Percentiles rank a stretch among this genome's conserved stretches.
Conservation (phyloP, 208 protist species). For the Endotrypanum monterogeii region DNA sequence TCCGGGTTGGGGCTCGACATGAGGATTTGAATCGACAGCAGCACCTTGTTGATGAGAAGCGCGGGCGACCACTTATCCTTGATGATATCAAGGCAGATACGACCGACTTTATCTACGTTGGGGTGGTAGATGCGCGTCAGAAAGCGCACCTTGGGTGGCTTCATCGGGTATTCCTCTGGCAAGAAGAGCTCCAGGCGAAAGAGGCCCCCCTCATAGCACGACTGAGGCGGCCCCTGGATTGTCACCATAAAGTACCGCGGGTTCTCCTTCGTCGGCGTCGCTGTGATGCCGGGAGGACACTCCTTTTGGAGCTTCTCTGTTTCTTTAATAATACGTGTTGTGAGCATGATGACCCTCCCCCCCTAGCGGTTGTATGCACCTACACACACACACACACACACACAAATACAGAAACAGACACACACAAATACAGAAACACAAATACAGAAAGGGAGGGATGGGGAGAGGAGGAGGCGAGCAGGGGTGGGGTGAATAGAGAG, state of each 20-base stretch:
- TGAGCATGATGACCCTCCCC: conserved; percentile 43
- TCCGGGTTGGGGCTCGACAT: conserved; percentile 99
- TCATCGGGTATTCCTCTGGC: conserved; percentile 94
- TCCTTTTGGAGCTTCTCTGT: conserved; percentile 92
- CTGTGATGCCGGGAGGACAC: conserved; percentile 85
- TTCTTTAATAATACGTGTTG: conserved; percentile 90
- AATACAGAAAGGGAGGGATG: background rate
- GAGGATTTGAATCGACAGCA: conserved; percentile 99
- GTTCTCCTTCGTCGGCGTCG: conserved; percentile 80
- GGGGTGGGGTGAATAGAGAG: background rate
- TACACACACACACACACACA: background rate
- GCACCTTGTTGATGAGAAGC: conserved; percentile 99
- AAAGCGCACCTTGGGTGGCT: conserved; percentile 98
- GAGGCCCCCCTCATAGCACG: conserved; percentile 89
- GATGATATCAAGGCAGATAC: conserved; percentile 99
- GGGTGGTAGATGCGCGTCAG: conserved; percentile 99
- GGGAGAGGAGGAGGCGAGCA: background rate
- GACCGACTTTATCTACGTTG: conserved; percentile 98
- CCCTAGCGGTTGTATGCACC: background rate
- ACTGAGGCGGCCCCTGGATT: conserved; percentile 87
- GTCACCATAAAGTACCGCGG: conserved; percentile 89
- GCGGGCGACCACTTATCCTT: conserved; percentile 99
- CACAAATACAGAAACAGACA: background rate
- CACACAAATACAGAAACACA: background rate
- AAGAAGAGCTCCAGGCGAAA: conserved; percentile 89